Evolutionary conservation across 129 eudicot genomes (phyloP), one percentile per base, ranked within the genome.

Genomic region (Oenanthe sinensis): DNA sequence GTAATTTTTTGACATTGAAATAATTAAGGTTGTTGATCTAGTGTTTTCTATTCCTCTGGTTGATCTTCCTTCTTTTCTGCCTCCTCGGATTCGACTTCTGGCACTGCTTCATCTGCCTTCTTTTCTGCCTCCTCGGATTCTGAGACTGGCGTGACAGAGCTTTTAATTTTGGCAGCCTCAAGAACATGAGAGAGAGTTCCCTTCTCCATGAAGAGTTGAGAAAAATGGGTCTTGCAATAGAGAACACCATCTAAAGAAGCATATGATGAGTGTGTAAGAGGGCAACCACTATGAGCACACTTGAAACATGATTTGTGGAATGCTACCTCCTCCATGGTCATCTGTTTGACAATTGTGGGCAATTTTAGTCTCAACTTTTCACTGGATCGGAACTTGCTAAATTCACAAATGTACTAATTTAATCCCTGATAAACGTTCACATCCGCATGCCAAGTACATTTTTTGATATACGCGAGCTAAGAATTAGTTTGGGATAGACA

Each of bases 251-350:
- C 96, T 44, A 95, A 91, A 13, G 99, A 87, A 85, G 99, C 99
- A 82, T 95, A 95, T 14, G 97, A 90, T 73, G 99, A 87, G 76
- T 92, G 99, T 49, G 99, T 95, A 36, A 95, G 92, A 20, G 88
- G 88, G 79, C 97, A 95, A 42, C 99, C 99, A 52, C 97, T 97
- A 85, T 90, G 96, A 71, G 97, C 99, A 85, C 99, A 95, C 87
- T 86, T 95, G 91, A 92, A 95, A 87, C 99, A 95, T 58, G 91
- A 78, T 81, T 92, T 95, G 77, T 95, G 99, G 89, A 77, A 88
- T 73, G 96, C 82, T 58, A 88, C 92, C 78, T 96, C 99, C 84
- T 95, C 99, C 97, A 95, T 89, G 6, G 80, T 87, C 82, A 95
- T 83, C 99, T 95, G 76, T 83, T 45, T 12, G 2, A 11, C 8